Percentiles rank a stretch among this genome's conserved stretches.
These are phyloP conservation scores for Pelargonium fulgidum DNA, from an alignment of 441 rosid genomes.

Conservation along the genomic window DNA sequence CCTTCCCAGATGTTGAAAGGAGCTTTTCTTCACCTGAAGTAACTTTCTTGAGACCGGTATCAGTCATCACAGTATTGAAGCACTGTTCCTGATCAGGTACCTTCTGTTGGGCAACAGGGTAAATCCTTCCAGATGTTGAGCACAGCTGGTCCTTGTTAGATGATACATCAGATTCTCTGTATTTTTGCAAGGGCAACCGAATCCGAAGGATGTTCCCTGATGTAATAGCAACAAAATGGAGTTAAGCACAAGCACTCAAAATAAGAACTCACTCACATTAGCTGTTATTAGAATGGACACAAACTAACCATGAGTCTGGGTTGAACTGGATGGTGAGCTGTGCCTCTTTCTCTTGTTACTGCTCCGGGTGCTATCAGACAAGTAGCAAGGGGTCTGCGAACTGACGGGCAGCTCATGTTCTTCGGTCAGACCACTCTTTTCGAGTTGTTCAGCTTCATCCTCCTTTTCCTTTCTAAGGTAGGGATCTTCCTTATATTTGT, in stretches of 20 bases:
- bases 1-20: not conserved
- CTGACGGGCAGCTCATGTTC: conserved; percentile 48
- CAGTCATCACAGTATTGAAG: not conserved
- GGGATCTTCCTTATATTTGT: conserved; percentile 2
- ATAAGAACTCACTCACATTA: not conserved
- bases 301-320: conserved; percentile 36
- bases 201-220: conserved; percentile 46
- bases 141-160: not conserved
- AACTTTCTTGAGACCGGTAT: not conserved
- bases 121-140: conserved; percentile 18
- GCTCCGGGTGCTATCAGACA: conserved; percentile 47
- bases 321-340: conserved; percentile 19
- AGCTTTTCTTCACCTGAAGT: not conserved
- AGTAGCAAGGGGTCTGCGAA: conserved; percentile 23
- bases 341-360: conserved; percentile 41
- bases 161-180: conserved; percentile 3
- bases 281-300: not conserved
- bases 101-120: not conserved
- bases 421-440: conserved; percentile 55
- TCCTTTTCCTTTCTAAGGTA: conserved; percentile 16
- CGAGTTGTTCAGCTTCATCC: conserved; percentile 36
- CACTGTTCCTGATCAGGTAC: conserved; percentile 2
- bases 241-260: conserved; percentile 3
- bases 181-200: conserved; percentile 35
- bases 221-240: not conserved